Evolutionary conservation across 2,329 filamentous ascomycete species (phyloP), one percentile per base, ranked within the genome.

Genomic region (Pseudopithomyces chartarum): DNA sequence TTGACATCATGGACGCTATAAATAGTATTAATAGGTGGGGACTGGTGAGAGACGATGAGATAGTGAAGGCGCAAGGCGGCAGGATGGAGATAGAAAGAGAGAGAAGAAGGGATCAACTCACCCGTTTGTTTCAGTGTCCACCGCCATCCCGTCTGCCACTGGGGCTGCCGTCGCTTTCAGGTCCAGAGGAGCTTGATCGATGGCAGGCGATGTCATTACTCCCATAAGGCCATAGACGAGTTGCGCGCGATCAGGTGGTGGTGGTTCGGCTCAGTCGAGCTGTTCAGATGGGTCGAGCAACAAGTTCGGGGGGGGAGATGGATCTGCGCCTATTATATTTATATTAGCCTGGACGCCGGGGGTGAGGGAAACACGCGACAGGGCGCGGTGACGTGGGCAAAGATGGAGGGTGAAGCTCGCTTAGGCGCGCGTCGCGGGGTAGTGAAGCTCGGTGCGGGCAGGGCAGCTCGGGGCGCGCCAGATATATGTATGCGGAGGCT

Each of bases 121-220:
- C 86, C 84, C 84, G 71, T 87, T 85, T 66, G 83, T 77, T 43
- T 82, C 79, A 58, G 77, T 73, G 67, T 85, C 79, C 55, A 84
- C 76, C 57, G 81, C 79, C 80, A 84, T 84, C 64, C 78, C 79
- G 66, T 81, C 79, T 68, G 77, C 73, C 66, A 78, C 75, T 73
- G 75, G 65, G 64, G 71, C 66, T 51, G 81, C 77, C 70, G 76
- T 78, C 69, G 79, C 75, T 77, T 85, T 87, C 67, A 82, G 74
- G 67, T 83, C 82, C 68, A 78, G 65, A 50, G 73, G 60, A 52
- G 70, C 60, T 63, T 72, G 71, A 45, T 76, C 73, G 59, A 73
- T 61, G 59, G 68, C 61, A 56, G 74, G 62, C 68, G 71, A 71
- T 62, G 73, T 73, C 74, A 75, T 75, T 67, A 76, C 71, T 70